A percentile compares a stretch with the other conserved stretches of the same genome.
Conservation (phyloP, 2,329 filamentous ascomycete species). For the Colletotrichum tanaceti region DNA sequence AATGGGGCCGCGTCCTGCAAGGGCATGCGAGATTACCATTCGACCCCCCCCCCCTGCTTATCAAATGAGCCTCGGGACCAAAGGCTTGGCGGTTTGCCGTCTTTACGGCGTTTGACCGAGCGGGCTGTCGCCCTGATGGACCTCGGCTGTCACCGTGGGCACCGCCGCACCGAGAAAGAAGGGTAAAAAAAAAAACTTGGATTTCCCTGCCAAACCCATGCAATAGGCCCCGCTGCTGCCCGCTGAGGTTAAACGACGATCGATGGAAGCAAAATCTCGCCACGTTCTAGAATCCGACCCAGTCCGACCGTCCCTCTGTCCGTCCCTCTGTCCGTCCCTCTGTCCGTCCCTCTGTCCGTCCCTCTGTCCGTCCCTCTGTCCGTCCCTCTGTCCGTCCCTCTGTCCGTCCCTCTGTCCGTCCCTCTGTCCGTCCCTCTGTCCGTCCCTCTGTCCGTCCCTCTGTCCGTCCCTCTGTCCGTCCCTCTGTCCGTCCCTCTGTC, state of each 20-base stretch:
- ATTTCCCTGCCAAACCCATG: constrained; percentile 28
- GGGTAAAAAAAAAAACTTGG: constrained; percentile 8
- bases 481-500: too few species aligned
- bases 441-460: too few species aligned
- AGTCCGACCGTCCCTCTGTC: too few species aligned
- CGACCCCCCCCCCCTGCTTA: constrained; percentile 26
- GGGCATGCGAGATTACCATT: constrained; percentile 17
- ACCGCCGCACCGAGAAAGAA: background rate
- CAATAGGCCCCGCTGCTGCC: constrained; percentile 9
- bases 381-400: too few species aligned
- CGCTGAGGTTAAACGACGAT: constrained; percentile 31
- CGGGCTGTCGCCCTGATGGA: background rate
- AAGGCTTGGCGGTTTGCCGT: constrained; percentile 8
- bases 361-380: too few species aligned
- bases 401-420: too few species aligned
- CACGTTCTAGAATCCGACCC: constrained; percentile 23
- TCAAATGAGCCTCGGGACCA: constrained; percentile 12
- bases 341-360: too few species aligned
- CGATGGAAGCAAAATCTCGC: constrained; percentile 8
- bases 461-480: too few species aligned
- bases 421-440: too few species aligned
- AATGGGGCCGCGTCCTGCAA: constrained; percentile 18
- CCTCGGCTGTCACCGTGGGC: constrained; percentile 34
- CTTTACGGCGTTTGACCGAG: constrained; percentile 38
- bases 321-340: too few species aligned